Evolutionary conservation across 495 filamentous ascomycete species (phyloP).

Genomic region (Aeminium ludgeri): DNA sequence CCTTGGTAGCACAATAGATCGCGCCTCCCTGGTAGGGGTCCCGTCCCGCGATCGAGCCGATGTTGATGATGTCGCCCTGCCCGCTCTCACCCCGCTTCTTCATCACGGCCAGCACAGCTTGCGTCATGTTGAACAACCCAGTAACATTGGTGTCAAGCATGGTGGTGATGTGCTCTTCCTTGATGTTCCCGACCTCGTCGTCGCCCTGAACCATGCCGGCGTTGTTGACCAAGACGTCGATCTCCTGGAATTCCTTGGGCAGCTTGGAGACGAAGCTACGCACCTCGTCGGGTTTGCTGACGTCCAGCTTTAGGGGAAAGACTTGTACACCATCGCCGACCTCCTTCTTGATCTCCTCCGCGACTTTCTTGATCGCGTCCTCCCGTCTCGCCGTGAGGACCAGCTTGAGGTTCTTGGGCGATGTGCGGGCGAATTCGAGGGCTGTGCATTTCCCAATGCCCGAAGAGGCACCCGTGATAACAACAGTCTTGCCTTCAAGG

Average conservation of each 20-base stretch:
- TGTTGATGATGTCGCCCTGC: slow-evolving; percentile 86
- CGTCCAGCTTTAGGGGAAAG: slow-evolving; percentile 67
- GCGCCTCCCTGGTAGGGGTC: slow-evolving; percentile 79
- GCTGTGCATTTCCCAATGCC: slow-evolving; percentile 80
- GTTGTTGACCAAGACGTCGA: slow-evolving; percentile 92
- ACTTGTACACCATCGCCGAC: slow-evolving; percentile 70
- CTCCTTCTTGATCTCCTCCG: slow-evolving; percentile 59
- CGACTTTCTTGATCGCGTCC: slow-evolving; percentile 59
- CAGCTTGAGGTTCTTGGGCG: slow-evolving; percentile 64
- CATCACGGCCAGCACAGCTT: slow-evolving; percentile 74
- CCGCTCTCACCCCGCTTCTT: slow-evolving; percentile 64
- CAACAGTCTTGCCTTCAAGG: slow-evolving; percentile 82
- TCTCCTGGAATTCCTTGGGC: slow-evolving; percentile 68
- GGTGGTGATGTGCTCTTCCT: slow-evolving; percentile 60
- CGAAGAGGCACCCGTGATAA: slow-evolving; percentile 85
- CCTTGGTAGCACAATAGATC: slow-evolving; percentile 96
- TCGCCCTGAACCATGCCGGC: slow-evolving; percentile 82
- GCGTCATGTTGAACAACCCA: slow-evolving; percentile 93
- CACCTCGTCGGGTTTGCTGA: slow-evolving; percentile 65
- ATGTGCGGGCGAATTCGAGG: slow-evolving; percentile 78
- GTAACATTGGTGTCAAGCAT: slow-evolving; percentile 92
- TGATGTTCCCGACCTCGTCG: slow-evolving; percentile 71
- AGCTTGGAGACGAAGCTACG: slow-evolving; percentile 53
- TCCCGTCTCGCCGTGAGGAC: slow-evolving; percentile 74
- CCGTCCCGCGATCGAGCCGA: slow-evolving; percentile 86